These are phyloP conservation scores for Scortechinia acanthostroma DNA, from an alignment of 2,329 filamentous ascomycete species.

Conservation along the genomic window DNA sequence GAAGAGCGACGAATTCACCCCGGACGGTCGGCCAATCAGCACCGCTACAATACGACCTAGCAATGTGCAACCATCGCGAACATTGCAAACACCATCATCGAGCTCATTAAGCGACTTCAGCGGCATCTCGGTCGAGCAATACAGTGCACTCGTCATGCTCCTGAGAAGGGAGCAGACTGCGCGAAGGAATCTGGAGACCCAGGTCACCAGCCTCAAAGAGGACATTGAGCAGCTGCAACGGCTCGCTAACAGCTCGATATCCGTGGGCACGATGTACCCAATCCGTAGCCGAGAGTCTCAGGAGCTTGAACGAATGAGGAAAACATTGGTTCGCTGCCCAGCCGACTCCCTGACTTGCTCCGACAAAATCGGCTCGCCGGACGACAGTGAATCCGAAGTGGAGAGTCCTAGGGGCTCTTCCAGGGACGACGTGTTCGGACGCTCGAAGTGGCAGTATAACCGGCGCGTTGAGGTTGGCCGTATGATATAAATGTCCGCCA, in stretches of 20 bases:
- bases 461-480: too few species aligned
- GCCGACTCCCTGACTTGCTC: too few species aligned
- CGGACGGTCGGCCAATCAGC: not conserved
- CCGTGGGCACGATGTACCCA: conserved; percentile 18
- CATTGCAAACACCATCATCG: conserved; percentile 14
- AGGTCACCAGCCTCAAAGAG: conserved; percentile 15
- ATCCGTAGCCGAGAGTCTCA: conserved; percentile 17
- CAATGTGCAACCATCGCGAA: not conserved
- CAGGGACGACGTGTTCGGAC: too few species aligned
- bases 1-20: not conserved
- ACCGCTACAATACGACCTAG: not conserved
- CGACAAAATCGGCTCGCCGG: too few species aligned
- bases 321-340: too few species aligned
- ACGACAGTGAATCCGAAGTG: too few species aligned
- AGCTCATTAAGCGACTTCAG: conserved; percentile 14
- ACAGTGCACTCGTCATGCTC: conserved; percentile 32
- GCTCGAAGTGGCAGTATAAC: too few species aligned
- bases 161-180: conserved; percentile 34
- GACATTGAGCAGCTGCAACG: conserved; percentile 21
- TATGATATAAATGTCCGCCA: too few species aligned
- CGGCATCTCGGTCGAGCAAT: conserved; percentile 32
- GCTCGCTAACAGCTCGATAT: conserved; percentile 13
- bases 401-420: too few species aligned
- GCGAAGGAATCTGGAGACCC: conserved; percentile 29
- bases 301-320: too few species aligned